These are phyloP conservation scores for Pelagophyceae sp. DNA, from an alignment of 352 stramenopile species.

Conservation along the genomic window DNA sequence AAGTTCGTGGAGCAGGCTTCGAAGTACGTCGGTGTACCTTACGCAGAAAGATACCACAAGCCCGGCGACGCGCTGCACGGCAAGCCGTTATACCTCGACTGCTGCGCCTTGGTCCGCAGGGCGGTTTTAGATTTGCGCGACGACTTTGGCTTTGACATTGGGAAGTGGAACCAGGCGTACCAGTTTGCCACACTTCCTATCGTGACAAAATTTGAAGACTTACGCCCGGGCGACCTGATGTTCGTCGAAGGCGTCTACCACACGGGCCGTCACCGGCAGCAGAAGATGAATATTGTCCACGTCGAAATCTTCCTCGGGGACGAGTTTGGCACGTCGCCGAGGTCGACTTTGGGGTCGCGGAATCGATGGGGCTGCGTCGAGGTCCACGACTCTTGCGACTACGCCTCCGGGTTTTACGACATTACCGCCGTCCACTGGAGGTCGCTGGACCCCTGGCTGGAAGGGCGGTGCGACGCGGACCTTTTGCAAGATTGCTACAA, in stretches of 20 bases:
- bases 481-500: neutral
- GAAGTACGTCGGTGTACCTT: slow-evolving; percentile 33
- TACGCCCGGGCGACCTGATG: slow-evolving; percentile 27
- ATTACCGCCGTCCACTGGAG: slow-evolving; percentile 23
- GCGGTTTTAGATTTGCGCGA: slow-evolving; percentile 23
- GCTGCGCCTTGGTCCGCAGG: slow-evolving; percentile 30
- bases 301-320: slow-evolving; percentile 28
- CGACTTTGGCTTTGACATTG: slow-evolving; percentile 31
- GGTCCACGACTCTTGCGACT: slow-evolving; percentile 18
- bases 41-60: slow-evolving; percentile 29
- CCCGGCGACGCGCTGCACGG: slow-evolving; percentile 10
- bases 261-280: slow-evolving; percentile 22
- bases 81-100: slow-evolving; percentile 29
- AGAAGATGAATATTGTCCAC: slow-evolving; percentile 32
- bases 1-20: slow-evolving; percentile 30
- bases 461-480: slow-evolving; percentile 9
- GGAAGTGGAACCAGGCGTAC: slow-evolving; percentile 31
- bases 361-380: slow-evolving; percentile 22
- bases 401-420: slow-evolving; percentile 22
- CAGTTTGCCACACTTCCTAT: slow-evolving; percentile 29
- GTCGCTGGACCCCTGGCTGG: slow-evolving; percentile 21
- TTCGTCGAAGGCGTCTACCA: slow-evolving; percentile 29
- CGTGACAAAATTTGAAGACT: neutral
- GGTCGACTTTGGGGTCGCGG: slow-evolving; percentile 3
- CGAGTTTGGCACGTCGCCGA: neutral